These are phyloP conservation scores for Lathyrus tuberosus DNA, from an alignment of 306 rosid species.

Conservation along the genomic window DNA sequence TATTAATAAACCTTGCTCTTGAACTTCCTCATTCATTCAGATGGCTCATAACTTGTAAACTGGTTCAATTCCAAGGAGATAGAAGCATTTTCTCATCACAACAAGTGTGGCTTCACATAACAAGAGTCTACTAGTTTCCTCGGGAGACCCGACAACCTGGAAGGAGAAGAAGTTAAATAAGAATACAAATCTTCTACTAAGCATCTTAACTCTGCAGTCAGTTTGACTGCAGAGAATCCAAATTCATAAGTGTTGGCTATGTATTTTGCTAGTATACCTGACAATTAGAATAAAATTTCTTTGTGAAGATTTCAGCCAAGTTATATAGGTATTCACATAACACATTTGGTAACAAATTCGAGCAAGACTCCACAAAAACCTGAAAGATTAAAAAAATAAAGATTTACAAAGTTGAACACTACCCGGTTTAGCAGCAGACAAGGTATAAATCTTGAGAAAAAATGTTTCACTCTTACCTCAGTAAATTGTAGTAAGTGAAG, in stretches of 20 bases:
- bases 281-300: constrained; percentile 77
- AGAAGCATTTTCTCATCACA: constrained; percentile 86
- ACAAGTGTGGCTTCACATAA: constrained; percentile 88
- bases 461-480: constrained; percentile 55
- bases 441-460: constrained; percentile 31
- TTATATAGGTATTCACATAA: constrained; percentile 48
- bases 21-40: neutral
- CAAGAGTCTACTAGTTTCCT: constrained; percentile 28
- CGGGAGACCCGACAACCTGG: constrained; percentile 55
- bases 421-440: neutral
- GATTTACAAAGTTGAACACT: constrained; percentile 5
- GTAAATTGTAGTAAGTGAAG: constrained; percentile 83
- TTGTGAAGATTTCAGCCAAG: constrained; percentile 72
- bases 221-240: no score
- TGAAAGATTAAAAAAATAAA: constrained; percentile 38
- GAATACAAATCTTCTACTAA: no score
- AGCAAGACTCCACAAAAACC: constrained; percentile 86
- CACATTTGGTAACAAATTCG: constrained; percentile 75
- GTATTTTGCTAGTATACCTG: constrained; percentile 51
- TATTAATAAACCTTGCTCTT: constrained; percentile 6
- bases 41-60: constrained; percentile 71
- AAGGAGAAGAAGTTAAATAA: no score
- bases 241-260: no score
- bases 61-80: constrained; percentile 83
- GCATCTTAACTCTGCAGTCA: no score